Evolutionary conservation across 2,329 filamentous ascomycete species (phyloP).

Genomic region (Arthroderma sp.): DNA sequence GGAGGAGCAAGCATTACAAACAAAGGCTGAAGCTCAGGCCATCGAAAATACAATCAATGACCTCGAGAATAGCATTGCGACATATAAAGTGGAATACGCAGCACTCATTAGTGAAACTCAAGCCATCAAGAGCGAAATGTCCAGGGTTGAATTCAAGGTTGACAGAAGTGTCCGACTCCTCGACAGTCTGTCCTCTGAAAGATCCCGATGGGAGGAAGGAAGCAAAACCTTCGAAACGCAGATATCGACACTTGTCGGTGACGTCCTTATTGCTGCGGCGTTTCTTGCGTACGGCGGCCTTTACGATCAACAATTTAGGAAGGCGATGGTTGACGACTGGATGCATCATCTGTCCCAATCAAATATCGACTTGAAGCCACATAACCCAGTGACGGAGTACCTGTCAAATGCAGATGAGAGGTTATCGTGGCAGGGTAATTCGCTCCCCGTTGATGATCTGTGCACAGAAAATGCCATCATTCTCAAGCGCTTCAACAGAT

Average conservation of each 20-base stretch:
- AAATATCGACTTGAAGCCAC: constrained; percentile 84
- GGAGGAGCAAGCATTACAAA: constrained; percentile 79
- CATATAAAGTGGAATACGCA: constrained; percentile 93
- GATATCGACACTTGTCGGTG: constrained; percentile 89
- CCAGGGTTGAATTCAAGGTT: constrained; percentile 92
- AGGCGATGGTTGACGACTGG: constrained; percentile 97
- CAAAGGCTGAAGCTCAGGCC: constrained; percentile 82
- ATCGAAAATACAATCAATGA: constrained; percentile 76
- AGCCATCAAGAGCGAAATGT: constrained; percentile 95
- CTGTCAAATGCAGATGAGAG: constrained; percentile 92
- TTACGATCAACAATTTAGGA: constrained; percentile 96
- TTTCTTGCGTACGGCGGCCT: constrained; percentile 95
- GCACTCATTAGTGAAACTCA: constrained; percentile 93
- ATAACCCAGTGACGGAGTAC: constrained; percentile 92
- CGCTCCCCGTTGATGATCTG: constrained; percentile 85
- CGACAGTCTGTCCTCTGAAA: constrained; percentile 88
- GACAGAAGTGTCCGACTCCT: constrained; percentile 88
- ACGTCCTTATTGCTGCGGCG: constrained; percentile 89
- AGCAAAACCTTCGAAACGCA: constrained; percentile 98
- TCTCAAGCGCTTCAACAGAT: constrained; percentile 93
- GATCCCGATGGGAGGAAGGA: constrained; percentile 86
- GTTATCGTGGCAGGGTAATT: constrained; percentile 87
- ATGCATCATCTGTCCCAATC: constrained; percentile 82
- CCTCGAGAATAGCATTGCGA: constrained; percentile 81
- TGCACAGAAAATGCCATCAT: constrained; percentile 99